phyloP scores from a whole-genome alignment of 192 early-diverging fungal genomes.

The Coemansia sp. region DNA sequence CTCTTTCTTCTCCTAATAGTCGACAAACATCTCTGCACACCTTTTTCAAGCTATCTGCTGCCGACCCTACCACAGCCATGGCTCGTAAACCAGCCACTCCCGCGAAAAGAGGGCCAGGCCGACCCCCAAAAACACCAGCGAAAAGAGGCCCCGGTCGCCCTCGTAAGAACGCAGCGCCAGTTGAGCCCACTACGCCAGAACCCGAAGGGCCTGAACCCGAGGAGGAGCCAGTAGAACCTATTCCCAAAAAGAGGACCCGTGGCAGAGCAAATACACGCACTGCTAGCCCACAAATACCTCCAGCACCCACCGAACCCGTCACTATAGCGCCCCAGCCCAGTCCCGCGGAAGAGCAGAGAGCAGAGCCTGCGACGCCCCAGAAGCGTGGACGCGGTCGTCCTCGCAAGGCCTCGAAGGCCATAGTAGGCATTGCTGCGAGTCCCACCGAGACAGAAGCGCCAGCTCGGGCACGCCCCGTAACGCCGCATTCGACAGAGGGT shows the following conservation, averaged over 20 bases:
- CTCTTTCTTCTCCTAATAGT: neutral
- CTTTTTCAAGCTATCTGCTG: neutral
- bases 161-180: neutral
- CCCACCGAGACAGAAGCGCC: neutral
- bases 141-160: neutral
- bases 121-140: slow-evolving; percentile 1
- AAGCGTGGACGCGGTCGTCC: neutral
- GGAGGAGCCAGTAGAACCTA: neutral
- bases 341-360: neutral
- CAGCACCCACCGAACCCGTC: neutral
- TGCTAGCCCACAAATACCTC: neutral
- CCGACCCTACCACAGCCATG: neutral
- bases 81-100: neutral
- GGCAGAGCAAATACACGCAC: too few relatives aligned
- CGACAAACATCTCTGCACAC: slow-evolving; percentile 1
- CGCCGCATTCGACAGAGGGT: too few relatives aligned
- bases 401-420: neutral
- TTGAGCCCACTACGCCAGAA: neutral
- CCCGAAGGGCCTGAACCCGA: neutral
- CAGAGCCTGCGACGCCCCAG: neutral
- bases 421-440: neutral
- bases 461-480: too few relatives aligned
- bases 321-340: neutral
- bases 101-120: slow-evolving; percentile 8
- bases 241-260: neutral